Base-by-base conservation (phyloP, 2,329 filamentous ascomycete genomes). In the Biscogniauxia marginata region DNA sequence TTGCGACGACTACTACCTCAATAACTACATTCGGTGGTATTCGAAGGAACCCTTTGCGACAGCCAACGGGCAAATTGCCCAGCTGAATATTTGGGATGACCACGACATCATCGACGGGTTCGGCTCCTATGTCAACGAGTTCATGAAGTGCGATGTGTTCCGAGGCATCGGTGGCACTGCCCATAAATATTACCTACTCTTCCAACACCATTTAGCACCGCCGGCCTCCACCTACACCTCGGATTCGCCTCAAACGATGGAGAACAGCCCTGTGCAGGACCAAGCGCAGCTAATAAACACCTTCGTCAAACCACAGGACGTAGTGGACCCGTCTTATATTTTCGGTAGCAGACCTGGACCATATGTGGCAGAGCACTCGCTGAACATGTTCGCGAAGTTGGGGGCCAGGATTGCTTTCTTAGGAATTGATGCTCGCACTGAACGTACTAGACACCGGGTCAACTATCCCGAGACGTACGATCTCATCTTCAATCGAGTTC, bases 41-140 rank as follows among this genome's bases (percentile, higher is more conserved):
- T 84, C 85, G 46, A 89, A 84, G 56, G 91, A 93, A 25, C 83
- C 96, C 0, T 99, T 97, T 73, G 88, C 90, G 1, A 80, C 88
- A 66, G 91, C 91, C 30, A 96, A 93, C 64, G 89, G 89, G 1
- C 92, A 97, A 71, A 98, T 99, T 59, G 87, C 95, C 1, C 96
- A 96, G 84, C 77, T 99, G 63, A 99, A 98, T 68, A 90, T 99
- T 46, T 99, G 93, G 93, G 95, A 99, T 72, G 95, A 99, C 66
- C 95, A 98, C 71, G 90, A 95, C 75, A 92, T 93, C 63, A 95
- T 93, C 63, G 89, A 93, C 72, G 95, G 95, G 0, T 99, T 91
- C 70, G 95, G 95, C 3, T 96, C 92, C 0, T 99, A 99, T 72
- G 86, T 92, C 22, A 86, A 97, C 67, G 86, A 92, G 39, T 98